Percentiles rank a stretch among this genome's conserved stretches.
These are phyloP conservation scores for Dalechampia spathulata DNA, from an alignment of 441 rosid genomes.

Conservation along the genomic window DNA sequence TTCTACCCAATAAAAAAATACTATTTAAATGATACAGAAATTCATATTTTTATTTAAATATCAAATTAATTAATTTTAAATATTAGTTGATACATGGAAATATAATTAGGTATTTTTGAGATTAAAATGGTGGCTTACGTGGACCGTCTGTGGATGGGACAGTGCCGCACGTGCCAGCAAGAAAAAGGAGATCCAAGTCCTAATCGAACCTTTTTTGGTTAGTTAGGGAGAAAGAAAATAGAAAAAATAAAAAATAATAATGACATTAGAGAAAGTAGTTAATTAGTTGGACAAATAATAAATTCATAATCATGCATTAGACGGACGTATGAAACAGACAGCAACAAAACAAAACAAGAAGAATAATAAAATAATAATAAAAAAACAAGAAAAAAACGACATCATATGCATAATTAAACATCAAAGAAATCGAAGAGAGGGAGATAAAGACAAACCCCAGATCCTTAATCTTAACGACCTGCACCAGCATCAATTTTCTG, in stretches of 20 bases:
- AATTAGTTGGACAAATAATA: neutral
- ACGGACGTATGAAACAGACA: neutral
- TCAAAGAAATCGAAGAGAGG: no score
- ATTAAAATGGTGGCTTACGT: no score
- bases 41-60: no score
- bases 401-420: no score
- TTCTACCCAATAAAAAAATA: no score
- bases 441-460: conserved; percentile 20
- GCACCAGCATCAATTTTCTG: neutral
- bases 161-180: neutral
- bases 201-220: neutral
- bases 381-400: no score
- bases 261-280: neutral
- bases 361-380: no score
- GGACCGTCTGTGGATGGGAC: no score
- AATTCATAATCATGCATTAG: conserved; percentile 7
- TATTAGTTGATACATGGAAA: no score
- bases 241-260: neutral
- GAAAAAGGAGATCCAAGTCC: neutral
- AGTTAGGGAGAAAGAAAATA: neutral
- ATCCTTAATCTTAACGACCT: conserved; percentile 11
- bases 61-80: no score
- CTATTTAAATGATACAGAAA: no score
- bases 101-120: no score
- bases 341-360: neutral